Evolutionary conservation across 495 filamentous ascomycete species (phyloP).

Genomic region (Aspergillus cristatus): DNA sequence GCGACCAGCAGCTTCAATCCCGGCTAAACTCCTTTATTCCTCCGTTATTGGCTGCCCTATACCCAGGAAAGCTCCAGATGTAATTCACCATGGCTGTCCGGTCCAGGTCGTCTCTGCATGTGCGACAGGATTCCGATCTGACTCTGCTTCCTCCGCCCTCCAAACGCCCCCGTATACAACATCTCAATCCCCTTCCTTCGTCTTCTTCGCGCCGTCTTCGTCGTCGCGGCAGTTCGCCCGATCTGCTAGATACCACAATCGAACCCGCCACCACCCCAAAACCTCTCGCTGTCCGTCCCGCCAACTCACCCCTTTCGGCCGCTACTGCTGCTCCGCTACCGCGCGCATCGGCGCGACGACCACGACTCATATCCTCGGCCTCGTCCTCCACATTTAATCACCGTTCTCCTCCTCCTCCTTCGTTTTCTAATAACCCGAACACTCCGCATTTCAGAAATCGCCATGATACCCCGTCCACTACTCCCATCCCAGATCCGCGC

Average conservation of each 20-base stretch:
- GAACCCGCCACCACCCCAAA: neutral
- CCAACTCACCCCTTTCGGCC: slow-evolving; percentile 7
- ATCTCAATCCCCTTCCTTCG: slow-evolving; percentile 1
- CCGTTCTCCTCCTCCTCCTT: neutral
- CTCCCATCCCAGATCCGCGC: slow-evolving; percentile 7
- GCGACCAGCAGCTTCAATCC: too few species aligned
- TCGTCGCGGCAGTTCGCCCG: slow-evolving; percentile 31
- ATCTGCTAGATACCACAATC: slow-evolving; percentile 30
- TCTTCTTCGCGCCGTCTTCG: slow-evolving; percentile 17
- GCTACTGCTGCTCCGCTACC: slow-evolving; percentile 11
- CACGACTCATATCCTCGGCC: slow-evolving; percentile 5
- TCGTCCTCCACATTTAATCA: slow-evolving; percentile 14
- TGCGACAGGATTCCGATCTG: slow-evolving; percentile 21
- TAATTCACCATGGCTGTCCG: slow-evolving; percentile 24
- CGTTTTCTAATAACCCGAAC: slow-evolving; percentile 4
- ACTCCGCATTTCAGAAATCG: slow-evolving; percentile 2
- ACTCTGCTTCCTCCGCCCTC: slow-evolving; percentile 16
- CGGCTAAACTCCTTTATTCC: too few species aligned
- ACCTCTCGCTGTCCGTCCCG: slow-evolving; percentile 1
- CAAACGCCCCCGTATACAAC: slow-evolving; percentile 23
- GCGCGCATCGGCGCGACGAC: slow-evolving; percentile 11
- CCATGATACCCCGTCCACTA: slow-evolving; percentile 7
- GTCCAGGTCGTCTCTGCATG: slow-evolving; percentile 28
- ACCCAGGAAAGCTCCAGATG: too few species aligned
- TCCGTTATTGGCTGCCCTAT: too few species aligned